Evolutionary conservation across 148 eudicot species (phyloP), one percentile per base, ranked within the genome.

Genomic region (Silene uniflora): DNA sequence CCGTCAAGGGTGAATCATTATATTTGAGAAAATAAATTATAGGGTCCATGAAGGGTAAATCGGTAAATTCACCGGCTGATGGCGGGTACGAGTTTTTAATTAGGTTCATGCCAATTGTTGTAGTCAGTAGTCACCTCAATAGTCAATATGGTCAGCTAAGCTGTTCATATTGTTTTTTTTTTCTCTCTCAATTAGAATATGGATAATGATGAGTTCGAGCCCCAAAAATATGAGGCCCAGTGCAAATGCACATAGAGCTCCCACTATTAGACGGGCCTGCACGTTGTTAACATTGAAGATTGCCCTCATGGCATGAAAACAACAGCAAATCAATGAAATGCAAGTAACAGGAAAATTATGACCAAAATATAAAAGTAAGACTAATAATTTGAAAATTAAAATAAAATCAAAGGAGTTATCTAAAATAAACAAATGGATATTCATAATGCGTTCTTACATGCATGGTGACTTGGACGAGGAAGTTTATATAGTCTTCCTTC

Each of bases 141-240:
- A n/a, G n/a, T 32, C 73, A 18, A 79, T 76, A n/a, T 54, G 75
- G 58, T 55, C 63, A n/a, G 59, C 67, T 10, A 82, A 74, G 4
- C 76, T 78, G 24, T 78, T 75, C 16, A 16, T 59, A 2, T 69
- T 10, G 39, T 52, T 66, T n/a, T n/a, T n/a, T n/a, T n/a, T n/a
- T n/a, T n/a, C n/a, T n/a, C n/a, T n/a, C n/a, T n/a, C n/a, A n/a
- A n/a, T n/a, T n/a, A n/a, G n/a, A n/a, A n/a, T n/a, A n/a, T n/a
- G n/a, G n/a, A n/a, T n/a, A n/a, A n/a, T n/a, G n/a, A n/a, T n/a
- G n/a, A n/a, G n/a, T n/a, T n/a, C n/a, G n/a, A n/a, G n/a, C n/a
- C n/a, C n/a, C n/a, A n/a, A n/a, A n/a, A n/a, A n/a, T n/a, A n/a
- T n/a, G n/a, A n/a, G n/a, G n/a, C n/a, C n/a, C n/a, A n/a, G n/a